Evolutionary conservation across 2,329 filamentous ascomycete genomes (phyloP), one percentile per base, ranked within the genome.

Genomic region (Sporothrix inflata): DNA sequence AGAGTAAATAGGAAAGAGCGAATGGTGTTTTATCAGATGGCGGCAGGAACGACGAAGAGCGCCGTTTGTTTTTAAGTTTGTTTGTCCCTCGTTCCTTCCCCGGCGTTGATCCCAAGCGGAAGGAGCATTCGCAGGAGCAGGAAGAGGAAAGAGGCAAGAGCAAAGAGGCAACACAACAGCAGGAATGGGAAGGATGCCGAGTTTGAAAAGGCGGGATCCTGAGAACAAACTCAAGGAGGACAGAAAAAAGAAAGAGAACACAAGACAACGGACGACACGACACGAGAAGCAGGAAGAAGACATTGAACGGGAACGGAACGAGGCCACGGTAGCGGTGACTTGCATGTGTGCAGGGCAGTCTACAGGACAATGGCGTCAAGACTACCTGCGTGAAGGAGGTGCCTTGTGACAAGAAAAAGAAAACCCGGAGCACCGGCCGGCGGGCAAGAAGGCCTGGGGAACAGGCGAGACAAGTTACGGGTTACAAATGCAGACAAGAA

Each of bases 1-100:
- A 14, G 38, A 42, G 57, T 63, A 65, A 49, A 34, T 14, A 34
- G 42, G 63, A 49, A 66, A 66, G 63, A 66, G 63, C 42, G 16
- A 49, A 16, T 24, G 24, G 40, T 16, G 42, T 27, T 27, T 21
- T 40, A 63, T 45, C 60, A 65, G 60, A 45, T 27, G 63, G 16
- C 24, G 63, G 63, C 42, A 66, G 63, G 42, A 66, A n/a, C 63
- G 24, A 49, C 34, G 24, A 34, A 47, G 42, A 34, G 63, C 24
- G 24, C 14, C 21, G n/a, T 12, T 30, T 45, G 6, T 16, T 16
- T 45, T 49, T 4, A 45, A 14, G 38, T 63, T 45, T 65, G 60
- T 16, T 27, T 27, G 38, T 27, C 60, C n/a, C 12, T 65, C 21
- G 60, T 45, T 65, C 60, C 38, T 65, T 45, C 60, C 38, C 38